These are phyloP conservation scores for Tolypocladium nubicola DNA, from an alignment of 2,329 filamentous ascomycete genomes.

Conservation along the genomic window DNA sequence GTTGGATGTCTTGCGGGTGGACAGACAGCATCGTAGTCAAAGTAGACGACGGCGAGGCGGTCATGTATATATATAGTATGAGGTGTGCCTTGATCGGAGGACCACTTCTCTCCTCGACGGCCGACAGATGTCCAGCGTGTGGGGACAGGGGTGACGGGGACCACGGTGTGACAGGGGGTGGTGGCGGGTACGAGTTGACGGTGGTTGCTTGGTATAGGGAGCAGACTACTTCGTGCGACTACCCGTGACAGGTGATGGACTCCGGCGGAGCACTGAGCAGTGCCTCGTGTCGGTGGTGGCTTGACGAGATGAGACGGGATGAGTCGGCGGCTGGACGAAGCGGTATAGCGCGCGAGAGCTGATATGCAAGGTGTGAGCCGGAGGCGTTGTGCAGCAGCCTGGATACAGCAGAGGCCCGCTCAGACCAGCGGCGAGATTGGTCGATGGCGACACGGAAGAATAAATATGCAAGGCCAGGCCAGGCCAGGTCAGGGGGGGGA, in stretches of 20 bases:
- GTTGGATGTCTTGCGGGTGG: conserved; percentile 7
- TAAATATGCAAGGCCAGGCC: neutral
- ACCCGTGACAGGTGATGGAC: neutral
- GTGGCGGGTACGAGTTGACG: neutral
- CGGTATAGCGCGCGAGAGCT: neutral
- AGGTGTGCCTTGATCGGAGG: neutral
- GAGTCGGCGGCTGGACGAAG: neutral
- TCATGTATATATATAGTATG: conserved; percentile 10
- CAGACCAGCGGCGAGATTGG: neutral
- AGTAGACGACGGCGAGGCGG: conserved; percentile 1
- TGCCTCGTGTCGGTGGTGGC: neutral
- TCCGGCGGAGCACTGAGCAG: neutral
- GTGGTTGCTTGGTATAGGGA: neutral
- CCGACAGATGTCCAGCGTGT: neutral
- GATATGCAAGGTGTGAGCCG: neutral
- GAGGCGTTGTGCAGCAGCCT: neutral
- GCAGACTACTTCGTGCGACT: neutral
- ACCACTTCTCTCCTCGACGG: neutral
- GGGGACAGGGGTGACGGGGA: neutral
- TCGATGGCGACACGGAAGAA: neutral
- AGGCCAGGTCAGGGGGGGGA: neutral
- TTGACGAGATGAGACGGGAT: neutral
- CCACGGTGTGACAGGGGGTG: neutral
- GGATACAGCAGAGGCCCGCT: neutral
- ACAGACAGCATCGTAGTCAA: conserved; percentile 11